Conservation (phyloP, 192 early-diverging fungal species). For the Backusella mclennaniae region DNA sequence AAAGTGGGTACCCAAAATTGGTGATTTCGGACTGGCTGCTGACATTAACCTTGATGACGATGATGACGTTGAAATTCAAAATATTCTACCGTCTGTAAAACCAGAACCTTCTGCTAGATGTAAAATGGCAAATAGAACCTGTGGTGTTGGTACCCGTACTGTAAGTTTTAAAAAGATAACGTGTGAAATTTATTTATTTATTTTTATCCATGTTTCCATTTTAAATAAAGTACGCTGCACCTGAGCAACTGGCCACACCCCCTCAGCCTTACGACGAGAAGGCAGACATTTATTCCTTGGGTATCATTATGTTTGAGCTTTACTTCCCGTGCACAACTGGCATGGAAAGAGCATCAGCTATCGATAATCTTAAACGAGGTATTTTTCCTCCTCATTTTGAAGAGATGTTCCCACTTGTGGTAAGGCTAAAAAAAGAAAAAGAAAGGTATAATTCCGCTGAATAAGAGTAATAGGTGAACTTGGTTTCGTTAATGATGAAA, state of each 20-base stretch:
- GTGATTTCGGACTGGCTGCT: slow-evolving; percentile 95
- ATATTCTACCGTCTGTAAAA: neutral
- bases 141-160: slow-evolving; percentile 20
- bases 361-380: slow-evolving; percentile 62
- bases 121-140: slow-evolving; percentile 12
- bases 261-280: slow-evolving; percentile 63
- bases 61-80: neutral
- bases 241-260: slow-evolving; percentile 65
- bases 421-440: slow-evolving; percentile 12
- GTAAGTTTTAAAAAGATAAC: slow-evolving; percentile 1
- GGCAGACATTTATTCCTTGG: slow-evolving; percentile 92
- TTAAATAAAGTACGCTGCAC: slow-evolving; percentile 65
- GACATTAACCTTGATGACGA: slow-evolving; percentile 36
- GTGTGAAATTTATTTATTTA: neutral
- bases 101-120: neutral
- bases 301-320: slow-evolving; percentile 95
- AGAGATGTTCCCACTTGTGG: slow-evolving; percentile 63
- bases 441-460: neutral
- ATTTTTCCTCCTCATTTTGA: slow-evolving; percentile 69
- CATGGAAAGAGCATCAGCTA: slow-evolving; percentile 82
- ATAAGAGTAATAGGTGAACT: slow-evolving; percentile 50
- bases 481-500: slow-evolving; percentile 78
- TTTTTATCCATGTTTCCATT: neutral
- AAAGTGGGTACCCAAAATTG: slow-evolving; percentile 70
- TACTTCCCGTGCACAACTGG: slow-evolving; percentile 81